phyloP scores from a whole-genome alignment of 2,329 filamentous ascomycete genomes.

The Fusarium irregulare region DNA sequence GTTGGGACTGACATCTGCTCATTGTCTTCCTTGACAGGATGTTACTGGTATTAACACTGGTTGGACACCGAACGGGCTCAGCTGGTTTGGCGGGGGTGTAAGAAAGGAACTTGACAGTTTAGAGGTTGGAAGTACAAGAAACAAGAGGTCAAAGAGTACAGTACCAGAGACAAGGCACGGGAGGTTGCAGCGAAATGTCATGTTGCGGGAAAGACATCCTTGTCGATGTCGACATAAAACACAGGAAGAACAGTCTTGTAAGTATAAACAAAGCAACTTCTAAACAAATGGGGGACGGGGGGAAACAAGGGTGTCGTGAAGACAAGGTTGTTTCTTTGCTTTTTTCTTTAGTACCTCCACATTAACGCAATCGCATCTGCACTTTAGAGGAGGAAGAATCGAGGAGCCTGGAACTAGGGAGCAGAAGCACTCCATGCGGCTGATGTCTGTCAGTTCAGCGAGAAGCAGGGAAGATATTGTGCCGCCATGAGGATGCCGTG shows the following conservation, averaged over 20 bases:
- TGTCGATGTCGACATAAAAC: conserved; percentile 11
- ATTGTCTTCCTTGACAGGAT: conserved; percentile 25
- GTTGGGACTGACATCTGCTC: conserved; percentile 32
- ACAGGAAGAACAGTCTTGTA: conserved; percentile 7
- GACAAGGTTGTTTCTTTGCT: conserved; percentile 40
- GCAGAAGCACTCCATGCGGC: conserved; percentile 15
- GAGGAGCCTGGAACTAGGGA: background rate
- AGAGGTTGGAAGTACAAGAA: conserved; percentile 26
- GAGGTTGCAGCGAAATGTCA: conserved; percentile 41
- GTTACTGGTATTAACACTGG: conserved; percentile 33
- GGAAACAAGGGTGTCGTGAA: conserved; percentile 35
- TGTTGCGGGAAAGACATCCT: conserved; percentile 22
- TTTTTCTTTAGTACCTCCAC: conserved; percentile 17
- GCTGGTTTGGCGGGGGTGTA: conserved; percentile 30
- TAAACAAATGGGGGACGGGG: conserved; percentile 26
- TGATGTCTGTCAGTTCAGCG: conserved; percentile 18
- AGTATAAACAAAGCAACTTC: conserved; percentile 37
- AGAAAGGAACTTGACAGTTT: conserved; percentile 6
- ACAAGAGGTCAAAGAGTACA: conserved; percentile 20
- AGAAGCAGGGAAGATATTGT: conserved; percentile 1
- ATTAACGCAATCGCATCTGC: conserved; percentile 7
- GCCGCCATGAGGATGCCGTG: conserved; percentile 3
- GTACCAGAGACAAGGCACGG: conserved; percentile 33
- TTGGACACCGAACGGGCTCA: conserved; percentile 28
- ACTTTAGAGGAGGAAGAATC: background rate